Percentiles rank a stretch among this genome's conserved stretches.
phyloP scores from a whole-genome alignment of 768 basidiomycete species.

The Strobilomyces echinocephalus region DNA sequence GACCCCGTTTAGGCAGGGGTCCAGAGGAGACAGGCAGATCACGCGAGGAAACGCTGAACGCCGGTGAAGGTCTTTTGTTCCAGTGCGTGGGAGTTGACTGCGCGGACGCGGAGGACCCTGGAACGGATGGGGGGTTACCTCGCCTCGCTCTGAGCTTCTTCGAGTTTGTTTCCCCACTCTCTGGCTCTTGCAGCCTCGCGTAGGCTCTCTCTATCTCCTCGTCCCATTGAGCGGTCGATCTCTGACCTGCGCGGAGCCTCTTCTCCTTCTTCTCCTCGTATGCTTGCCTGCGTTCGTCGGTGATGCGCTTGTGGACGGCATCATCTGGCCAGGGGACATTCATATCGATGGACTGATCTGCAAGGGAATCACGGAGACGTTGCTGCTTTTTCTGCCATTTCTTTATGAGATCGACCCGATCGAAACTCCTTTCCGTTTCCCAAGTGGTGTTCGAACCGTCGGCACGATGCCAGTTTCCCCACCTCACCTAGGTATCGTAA shows the following conservation, averaged over 20 bases:
- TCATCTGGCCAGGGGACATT: conserved; percentile 37
- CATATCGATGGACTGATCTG: conserved; percentile 34
- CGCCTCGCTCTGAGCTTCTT: conserved; percentile 22
- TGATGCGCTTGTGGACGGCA: conserved; percentile 40
- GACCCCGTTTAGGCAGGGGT: conserved; percentile 5
- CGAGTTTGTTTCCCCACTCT: conserved; percentile 19
- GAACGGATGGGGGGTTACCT: conserved; percentile 1
- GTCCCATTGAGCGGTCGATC: conserved; percentile 23
- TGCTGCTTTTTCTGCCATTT: conserved; percentile 35
- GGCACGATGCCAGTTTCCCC: conserved; percentile 47
- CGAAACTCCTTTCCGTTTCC: conserved; percentile 29
- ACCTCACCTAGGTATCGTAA: conserved; percentile 41
- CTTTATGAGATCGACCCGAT: conserved; percentile 16
- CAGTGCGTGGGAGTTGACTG: conserved; percentile 1
- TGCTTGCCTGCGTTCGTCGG: conserved; percentile 41
- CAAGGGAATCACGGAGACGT: conserved; percentile 26
- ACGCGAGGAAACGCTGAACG: conserved; percentile 3
- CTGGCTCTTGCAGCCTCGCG: conserved; percentile 22
- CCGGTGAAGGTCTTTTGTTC: conserved; percentile 14
- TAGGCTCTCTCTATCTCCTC: conserved; percentile 22
- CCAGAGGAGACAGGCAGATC: conserved; percentile 14
- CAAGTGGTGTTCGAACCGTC: conserved; percentile 57
- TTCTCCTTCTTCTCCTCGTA: conserved; percentile 40
- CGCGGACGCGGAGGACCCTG: conserved; percentile 8
- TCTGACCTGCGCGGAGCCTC: conserved; percentile 1